Base-by-base conservation (phyloP, 352 stramenopile genomes). In the Blastocystis hominis region DNA sequence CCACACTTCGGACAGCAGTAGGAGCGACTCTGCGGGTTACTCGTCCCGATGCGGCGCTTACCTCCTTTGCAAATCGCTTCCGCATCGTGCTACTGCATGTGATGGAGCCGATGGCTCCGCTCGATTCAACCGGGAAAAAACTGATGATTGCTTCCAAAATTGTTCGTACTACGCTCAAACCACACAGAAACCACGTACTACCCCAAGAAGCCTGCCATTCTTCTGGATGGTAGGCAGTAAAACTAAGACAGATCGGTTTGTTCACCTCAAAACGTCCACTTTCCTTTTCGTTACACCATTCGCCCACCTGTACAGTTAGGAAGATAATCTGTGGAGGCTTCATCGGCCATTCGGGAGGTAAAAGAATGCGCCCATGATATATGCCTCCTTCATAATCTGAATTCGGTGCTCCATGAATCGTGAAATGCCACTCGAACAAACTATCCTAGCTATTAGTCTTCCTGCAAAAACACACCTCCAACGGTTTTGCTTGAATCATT, bases 351-450 rank as follows among this genome's bases (percentile, higher is more conserved):
- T 90, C 86, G 7, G 84, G 46, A 42, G 89, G 89, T 10, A 90
- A 72, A 34, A 88, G 72, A 59, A 90, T 89, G 34, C 75, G 77
- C 46, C 89, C 89, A 46, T 90, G 89, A 78, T 90, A 90, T 13
- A 90, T 87, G 3, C 89, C 89, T 0, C 88, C 88, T 66, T 90
- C 88, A 70, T 89, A 90, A 36, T 75, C 70, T 0, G 89, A 89
- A 50, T 88, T 88, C 34, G 86, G 81, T 2, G 88, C 53, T 62
- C 89, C 89, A 24, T 87, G 61, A 61, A 90, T 89, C 5, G 89
- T 90, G 56, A 90, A 90, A 36, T 90, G 89, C 89, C 89, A 90
- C 64, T 90, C 89, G 70, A 90, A 90, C 72, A 90, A 89, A 61
- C 90, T 90, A 63, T 90, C 62, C 86, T 90, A 68, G 3, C 6